These are phyloP conservation scores for Botrytis fragariae DNA, from an alignment of 2,329 filamentous ascomycete genomes.

Conservation along the genomic window DNA sequence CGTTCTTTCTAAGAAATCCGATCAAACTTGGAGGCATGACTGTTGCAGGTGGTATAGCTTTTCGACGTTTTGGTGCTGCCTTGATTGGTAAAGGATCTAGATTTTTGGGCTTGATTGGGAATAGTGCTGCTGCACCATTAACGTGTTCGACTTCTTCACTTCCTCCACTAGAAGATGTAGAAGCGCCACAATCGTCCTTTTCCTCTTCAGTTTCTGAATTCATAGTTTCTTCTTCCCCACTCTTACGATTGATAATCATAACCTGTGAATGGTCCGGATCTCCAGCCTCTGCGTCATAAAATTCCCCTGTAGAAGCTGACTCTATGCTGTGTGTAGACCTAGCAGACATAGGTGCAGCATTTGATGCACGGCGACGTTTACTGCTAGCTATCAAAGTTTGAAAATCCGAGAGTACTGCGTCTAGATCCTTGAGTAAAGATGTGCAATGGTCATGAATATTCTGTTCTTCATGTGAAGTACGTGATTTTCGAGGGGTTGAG, in stretches of 20 bases:
- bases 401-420: constrained; percentile 80
- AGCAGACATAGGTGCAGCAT: constrained; percentile 47
- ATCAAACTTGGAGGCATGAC: constrained; percentile 86
- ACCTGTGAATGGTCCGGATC: constrained; percentile 61
- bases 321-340: constrained; percentile 65
- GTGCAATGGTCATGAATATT: constrained; percentile 79
- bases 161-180: constrained; percentile 57
- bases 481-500: constrained; percentile 24
- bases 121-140: constrained; percentile 65
- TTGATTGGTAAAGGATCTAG: constrained; percentile 74
- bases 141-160: constrained; percentile 47
- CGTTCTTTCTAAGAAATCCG: constrained; percentile 92
- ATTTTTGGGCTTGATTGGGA: constrained; percentile 72
- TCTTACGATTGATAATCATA: constrained; percentile 70
- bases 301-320: constrained; percentile 79
- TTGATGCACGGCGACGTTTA: constrained; percentile 68
- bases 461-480: constrained; percentile 52
- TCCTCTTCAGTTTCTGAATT: constrained; percentile 55
- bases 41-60: constrained; percentile 68
- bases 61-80: constrained; percentile 62
- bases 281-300: constrained; percentile 84
- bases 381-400: constrained; percentile 72
- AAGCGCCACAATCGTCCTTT: constrained; percentile 50
- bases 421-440: constrained; percentile 78
- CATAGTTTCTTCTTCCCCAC: constrained; percentile 60